Evolutionary conservation across 179 eudicot genomes (phyloP).

Genomic region (Beta lomatogona): DNA sequence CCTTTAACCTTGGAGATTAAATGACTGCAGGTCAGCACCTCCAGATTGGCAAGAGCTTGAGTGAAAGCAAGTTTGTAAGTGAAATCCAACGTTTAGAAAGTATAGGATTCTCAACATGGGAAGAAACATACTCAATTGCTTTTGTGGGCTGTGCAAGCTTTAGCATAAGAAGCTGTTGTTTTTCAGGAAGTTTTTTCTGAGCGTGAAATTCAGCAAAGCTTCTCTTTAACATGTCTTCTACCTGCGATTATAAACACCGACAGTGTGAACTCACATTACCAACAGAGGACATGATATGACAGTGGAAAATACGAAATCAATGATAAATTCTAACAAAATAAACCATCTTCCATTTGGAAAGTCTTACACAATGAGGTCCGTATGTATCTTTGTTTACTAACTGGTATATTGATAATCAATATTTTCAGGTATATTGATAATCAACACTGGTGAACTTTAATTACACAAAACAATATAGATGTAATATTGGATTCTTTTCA

Average conservation of each 20-base stretch:
- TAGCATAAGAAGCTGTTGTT: conserved; percentile 76
- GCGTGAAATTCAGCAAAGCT: conserved; percentile 99
- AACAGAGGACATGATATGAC: conserved; percentile 7
- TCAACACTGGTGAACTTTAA: neutral
- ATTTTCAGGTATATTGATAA: neutral
- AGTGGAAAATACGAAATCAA: conserved; percentile 8
- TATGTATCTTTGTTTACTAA: neutral
- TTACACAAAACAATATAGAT: neutral
- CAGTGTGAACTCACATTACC: conserved; percentile 1
- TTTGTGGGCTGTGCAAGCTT: conserved; percentile 90
- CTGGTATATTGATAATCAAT: neutral
- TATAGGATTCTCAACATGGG: neutral
- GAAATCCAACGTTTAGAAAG: neutral
- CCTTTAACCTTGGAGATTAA: neutral
- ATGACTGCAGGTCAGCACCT: neutral
- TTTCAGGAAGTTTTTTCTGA: conserved; percentile 95
- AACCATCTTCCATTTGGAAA: neutral
- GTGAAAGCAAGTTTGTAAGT: neutral
- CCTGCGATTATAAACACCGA: conserved; percentile 47
- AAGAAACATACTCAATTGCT: conserved; percentile 67
- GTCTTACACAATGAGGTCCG: neutral
- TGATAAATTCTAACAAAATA: conserved; percentile 14
- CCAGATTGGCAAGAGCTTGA: neutral
- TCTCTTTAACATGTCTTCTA: conserved; percentile 99
- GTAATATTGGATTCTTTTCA: conserved; percentile 13